Percentiles rank a stretch among this genome's conserved stretches.
Conservation (phyloP, 176 grass and related monocot species). For the Thalia dealbata region DNA sequence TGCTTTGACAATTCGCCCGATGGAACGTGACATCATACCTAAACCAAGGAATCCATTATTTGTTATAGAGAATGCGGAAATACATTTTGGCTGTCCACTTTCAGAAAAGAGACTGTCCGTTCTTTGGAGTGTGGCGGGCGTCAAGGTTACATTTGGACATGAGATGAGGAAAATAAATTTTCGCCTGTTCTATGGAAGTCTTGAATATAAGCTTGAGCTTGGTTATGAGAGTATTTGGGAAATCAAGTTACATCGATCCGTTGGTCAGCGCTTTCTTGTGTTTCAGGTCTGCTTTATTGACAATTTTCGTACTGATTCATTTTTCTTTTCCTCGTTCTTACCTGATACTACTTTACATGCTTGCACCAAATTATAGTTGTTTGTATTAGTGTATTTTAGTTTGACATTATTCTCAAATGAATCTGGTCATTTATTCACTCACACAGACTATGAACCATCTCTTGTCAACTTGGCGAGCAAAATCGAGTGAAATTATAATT, state of each 20-base stretch:
- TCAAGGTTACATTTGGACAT: slow-evolving; percentile 62
- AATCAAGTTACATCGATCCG: slow-evolving; percentile 61
- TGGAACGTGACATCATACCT: slow-evolving; percentile 55
- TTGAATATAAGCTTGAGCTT: slow-evolving; percentile 65
- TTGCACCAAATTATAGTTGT: background rate
- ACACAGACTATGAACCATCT: no score
- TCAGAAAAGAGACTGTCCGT: slow-evolving; percentile 38
- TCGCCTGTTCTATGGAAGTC: slow-evolving; percentile 10
- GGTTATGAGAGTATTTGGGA: slow-evolving; percentile 95
- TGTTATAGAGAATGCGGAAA: slow-evolving; percentile 22
- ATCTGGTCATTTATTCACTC: background rate
- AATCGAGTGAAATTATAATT: background rate
- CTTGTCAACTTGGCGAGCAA: background rate
- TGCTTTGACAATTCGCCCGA: slow-evolving; percentile 29
- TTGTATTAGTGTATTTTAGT: background rate
- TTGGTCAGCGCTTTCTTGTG: slow-evolving; percentile 53
- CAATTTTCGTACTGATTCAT: background rate
- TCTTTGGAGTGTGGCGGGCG: slow-evolving; percentile 26
- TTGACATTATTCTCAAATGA: background rate
- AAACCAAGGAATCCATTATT: slow-evolving; percentile 54
- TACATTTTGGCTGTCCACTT: slow-evolving; percentile 64
- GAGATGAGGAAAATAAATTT: slow-evolving; percentile 63
- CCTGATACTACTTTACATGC: slow-evolving; percentile 6
- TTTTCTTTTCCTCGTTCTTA: background rate
- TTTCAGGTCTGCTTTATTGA: slow-evolving; percentile 45